Evolutionary conservation across 495 filamentous ascomycete genomes (phyloP), one percentile per base, ranked within the genome.

Genomic region (Trichoderma parareesei): DNA sequence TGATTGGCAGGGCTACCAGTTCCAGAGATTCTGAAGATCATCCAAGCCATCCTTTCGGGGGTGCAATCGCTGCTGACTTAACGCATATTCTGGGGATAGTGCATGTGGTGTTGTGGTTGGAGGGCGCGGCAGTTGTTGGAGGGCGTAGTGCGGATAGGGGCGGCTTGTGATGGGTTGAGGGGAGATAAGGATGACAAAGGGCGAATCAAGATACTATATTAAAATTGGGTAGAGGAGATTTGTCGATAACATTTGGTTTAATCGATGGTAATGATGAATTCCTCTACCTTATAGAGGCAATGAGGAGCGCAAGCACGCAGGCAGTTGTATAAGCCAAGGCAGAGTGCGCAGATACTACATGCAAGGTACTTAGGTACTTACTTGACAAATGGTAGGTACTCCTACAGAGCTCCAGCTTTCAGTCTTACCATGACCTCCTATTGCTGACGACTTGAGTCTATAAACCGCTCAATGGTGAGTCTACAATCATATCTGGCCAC

Each of bases 71-170:
- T 57, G 27, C 53, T 35, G 48, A 33, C 48, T 55, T 18, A n/a
- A n/a, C 0, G 43, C 43, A 46, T 46, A 14, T 41, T 41, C 40
- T 41, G 40, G 40, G 40, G 40, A 41, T 46, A 55, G 48, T 8
- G 18, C 27, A 57, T 57, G 53, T 18, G 46, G 20, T 18, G 16
- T 49, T 55, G 53, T 57, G 53, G 9, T 57, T 57, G 53, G 53
- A 57, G 53, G 53, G 53, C 53, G 53, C 53, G 20, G 53, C 3
- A 9, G 8, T 35, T 33, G 20, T 57, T 6, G 20, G 53, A 57
- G 53, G 53, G 53, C 53, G 53, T 57, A 10, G 33, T 27, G 27
- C 53, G 53, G 53, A 37, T 35, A 57, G 53, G 13, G 53, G 53
- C 53, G 27, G 53, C 53, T 57, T 37, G 53, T 41, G 40, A 6